phyloP scores from a whole-genome alignment of 305 asterid genomes.

The Fraxinus nigra region DNA sequence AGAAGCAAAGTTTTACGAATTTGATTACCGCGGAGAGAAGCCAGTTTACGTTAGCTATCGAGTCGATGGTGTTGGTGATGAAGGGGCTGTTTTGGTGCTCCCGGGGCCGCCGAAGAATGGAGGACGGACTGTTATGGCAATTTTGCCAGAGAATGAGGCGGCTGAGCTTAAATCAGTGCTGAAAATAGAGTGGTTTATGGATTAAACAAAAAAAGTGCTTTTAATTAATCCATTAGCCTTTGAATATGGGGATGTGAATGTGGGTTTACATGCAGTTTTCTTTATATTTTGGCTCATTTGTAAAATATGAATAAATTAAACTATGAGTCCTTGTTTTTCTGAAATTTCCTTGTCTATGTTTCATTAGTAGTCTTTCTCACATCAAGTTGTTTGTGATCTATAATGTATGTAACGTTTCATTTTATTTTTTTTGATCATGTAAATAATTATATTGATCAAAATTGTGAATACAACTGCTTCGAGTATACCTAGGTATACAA shows the following conservation, averaged over 20 bases:
- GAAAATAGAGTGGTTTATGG: slow-evolving; percentile 39
- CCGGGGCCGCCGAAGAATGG: slow-evolving; percentile 27
- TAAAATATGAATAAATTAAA: not conserved
- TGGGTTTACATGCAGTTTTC: too few relatives aligned
- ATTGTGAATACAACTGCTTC: too few relatives aligned
- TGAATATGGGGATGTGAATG: not conserved
- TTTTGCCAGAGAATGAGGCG: slow-evolving; percentile 57
- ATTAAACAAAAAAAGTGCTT: slow-evolving; percentile 9
- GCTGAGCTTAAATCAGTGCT: slow-evolving; percentile 45
- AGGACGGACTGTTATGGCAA: slow-evolving; percentile 41
- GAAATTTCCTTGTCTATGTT: not conserved
- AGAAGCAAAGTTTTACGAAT: slow-evolving; percentile 42
- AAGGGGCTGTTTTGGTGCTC: slow-evolving; percentile 58
- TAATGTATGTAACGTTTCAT: not conserved
- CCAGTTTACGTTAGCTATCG: slow-evolving; percentile 40
- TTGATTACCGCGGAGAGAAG: slow-evolving; percentile 43
- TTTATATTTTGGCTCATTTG: not conserved
- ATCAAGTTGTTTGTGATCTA: not conserved
- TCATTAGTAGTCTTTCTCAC: not conserved
- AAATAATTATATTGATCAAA: too few relatives aligned
- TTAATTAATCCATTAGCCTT: not conserved
- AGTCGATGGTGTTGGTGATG: slow-evolving; percentile 65
- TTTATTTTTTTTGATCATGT: too few relatives aligned
- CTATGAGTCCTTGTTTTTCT: not conserved
- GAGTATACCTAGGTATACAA: too few relatives aligned